Conservation (phyloP, 177 flowering plant genomes). For the Vitis hybrid region DNA sequence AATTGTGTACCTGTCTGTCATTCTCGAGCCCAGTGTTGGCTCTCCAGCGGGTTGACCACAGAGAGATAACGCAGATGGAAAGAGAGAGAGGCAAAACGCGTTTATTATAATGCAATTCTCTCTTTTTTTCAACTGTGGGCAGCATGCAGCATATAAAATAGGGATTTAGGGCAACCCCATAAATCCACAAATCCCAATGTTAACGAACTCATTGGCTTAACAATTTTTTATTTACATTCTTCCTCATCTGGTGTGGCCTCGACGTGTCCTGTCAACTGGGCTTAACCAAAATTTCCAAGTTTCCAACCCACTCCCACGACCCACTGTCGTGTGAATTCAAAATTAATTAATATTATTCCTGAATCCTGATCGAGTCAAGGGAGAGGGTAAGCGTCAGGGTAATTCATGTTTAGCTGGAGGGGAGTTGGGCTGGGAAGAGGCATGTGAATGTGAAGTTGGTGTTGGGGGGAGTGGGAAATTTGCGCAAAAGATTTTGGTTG, state of each 20-base stretch:
- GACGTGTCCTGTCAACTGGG: too few relatives aligned
- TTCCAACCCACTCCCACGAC: too few relatives aligned
- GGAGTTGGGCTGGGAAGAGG: constrained; percentile 8
- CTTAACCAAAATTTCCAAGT: too few relatives aligned
- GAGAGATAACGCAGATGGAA: constrained; percentile 5
- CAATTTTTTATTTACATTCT: too few relatives aligned
- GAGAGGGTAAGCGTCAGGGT: constrained; percentile 11
- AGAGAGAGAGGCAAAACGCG: constrained; percentile 12
- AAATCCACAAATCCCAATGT: constrained; percentile 38
- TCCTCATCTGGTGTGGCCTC: too few relatives aligned
- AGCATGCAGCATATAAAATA: neutral
- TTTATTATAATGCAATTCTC: neutral
- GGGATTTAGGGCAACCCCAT: constrained; percentile 6
- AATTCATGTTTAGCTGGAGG: constrained; percentile 6
- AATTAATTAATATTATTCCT: too few relatives aligned
- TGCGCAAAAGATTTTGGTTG: constrained; percentile 23
- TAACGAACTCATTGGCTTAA: constrained; percentile 28
- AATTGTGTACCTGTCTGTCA: constrained; percentile 34
- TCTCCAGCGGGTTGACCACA: constrained; percentile 32
- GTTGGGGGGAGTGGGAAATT: constrained; percentile 4
- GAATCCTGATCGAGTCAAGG: too few relatives aligned
- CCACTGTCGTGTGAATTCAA: too few relatives aligned
- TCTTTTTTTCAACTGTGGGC: neutral
- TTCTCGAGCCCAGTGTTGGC: constrained; percentile 65
- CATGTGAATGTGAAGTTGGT: constrained; percentile 12